Percentiles rank a stretch among this genome's conserved stretches.
Conservation (phyloP, 1,284 basidiomycete species). For the Polyporus tsugae region DNA sequence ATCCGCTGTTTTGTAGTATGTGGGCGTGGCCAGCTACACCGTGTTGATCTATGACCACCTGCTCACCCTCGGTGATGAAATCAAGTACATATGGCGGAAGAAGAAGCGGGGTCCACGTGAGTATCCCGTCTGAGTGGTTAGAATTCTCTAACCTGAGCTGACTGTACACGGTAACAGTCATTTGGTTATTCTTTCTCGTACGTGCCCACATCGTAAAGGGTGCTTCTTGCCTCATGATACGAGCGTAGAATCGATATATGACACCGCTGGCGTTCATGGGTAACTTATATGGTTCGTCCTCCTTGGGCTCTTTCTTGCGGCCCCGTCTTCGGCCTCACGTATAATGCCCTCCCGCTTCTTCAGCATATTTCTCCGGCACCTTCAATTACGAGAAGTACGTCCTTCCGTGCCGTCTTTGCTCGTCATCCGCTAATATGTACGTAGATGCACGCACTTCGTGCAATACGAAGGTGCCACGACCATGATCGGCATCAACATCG, state of each 20-base stretch:
- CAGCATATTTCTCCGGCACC: slow-evolving; percentile 53
- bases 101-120: slow-evolving; percentile 46
- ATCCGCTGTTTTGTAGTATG: slow-evolving; percentile 44
- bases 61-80: slow-evolving; percentile 57
- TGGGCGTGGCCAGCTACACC: slow-evolving; percentile 57
- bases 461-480: slow-evolving; percentile 60
- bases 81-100: slow-evolving; percentile 60
- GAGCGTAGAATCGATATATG: slow-evolving; percentile 55
- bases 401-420: background rate
- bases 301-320: background rate
- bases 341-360: background rate
- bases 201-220: slow-evolving; percentile 26
- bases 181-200: slow-evolving; percentile 58
- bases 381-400: slow-evolving; percentile 51
- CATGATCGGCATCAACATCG: slow-evolving; percentile 55
- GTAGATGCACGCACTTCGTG: slow-evolving; percentile 56
- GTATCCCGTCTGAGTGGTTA: background rate
- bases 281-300: slow-evolving; percentile 53
- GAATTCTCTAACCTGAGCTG: background rate
- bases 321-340: background rate
- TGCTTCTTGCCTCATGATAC: background rate
- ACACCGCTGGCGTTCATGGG: slow-evolving; percentile 59
- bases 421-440: background rate
- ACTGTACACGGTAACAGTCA: slow-evolving; percentile 40
- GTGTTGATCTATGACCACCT: slow-evolving; percentile 59